Evolutionary conservation across 2,329 filamentous ascomycete species (phyloP), one percentile per base, ranked within the genome.

Genomic region (Fusarium decemcellulare): DNA sequence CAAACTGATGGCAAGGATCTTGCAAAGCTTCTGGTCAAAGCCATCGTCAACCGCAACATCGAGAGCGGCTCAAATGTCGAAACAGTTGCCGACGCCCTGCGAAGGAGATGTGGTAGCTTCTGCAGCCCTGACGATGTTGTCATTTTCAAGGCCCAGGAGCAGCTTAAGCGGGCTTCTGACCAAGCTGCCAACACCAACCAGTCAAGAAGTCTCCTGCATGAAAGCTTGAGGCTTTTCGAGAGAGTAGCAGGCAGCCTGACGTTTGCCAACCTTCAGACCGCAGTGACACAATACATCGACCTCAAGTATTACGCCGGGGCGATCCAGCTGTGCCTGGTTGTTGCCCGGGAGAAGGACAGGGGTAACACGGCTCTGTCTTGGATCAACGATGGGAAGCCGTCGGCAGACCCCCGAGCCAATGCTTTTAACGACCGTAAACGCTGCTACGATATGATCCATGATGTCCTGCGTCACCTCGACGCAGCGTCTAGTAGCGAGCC

Each of bases 121-220:
- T 99, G 96, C 80, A 98, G 95, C 75, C 91, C 95, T 1, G 95
- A 99, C 70, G 96, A 99, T 82, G 96, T 98, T 2, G 91, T 98
- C 69, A 95, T 98, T 72, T 99, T 99, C 90, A 98, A 97, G 81
- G 96, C 96, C 0, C 95, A 98, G 78, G 96, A 99, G 80, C 93
- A 95, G 74, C 84, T 98, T 56, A 97, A 97, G 84, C 89, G 93
- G 72, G 95, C 95, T 1, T 90, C 91, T 3, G 95, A 98, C 78
- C 89, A 93, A 50, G 89, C 90, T 10, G 84, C 87, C 6, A 93
- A 94, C 75, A 90, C 90, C 5, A 95, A 95, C 72, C 85, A 90
- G 55, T 93, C 92, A 7, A 90, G 95, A 36, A 90, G 91, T 46
- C 83, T 97, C 37, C 86, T 99, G 23, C 95, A 95, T 72, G 95